A percentile compares a stretch with the other conserved stretches of the same genome.
These are phyloP conservation scores for Tylopilus cervinicoccineus DNA, from an alignment of 768 basidiomycete species.

Conservation along the genomic window DNA sequence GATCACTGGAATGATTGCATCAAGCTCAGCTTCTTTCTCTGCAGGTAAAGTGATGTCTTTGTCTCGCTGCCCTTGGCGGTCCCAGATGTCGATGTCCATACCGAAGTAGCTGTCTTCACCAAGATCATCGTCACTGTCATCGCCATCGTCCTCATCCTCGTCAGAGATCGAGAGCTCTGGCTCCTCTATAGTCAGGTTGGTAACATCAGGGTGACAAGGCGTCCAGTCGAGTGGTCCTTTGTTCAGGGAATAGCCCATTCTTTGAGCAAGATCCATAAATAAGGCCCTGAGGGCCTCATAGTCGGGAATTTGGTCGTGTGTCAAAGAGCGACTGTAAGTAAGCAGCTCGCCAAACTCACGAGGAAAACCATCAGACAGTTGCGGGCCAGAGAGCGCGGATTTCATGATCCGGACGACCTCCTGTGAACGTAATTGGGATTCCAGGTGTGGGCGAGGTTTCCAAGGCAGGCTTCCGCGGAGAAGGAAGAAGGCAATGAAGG, in stretches of 20 bases:
- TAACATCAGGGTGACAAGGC: neutral
- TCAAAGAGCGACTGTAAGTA: conserved; percentile 1
- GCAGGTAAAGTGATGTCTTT: neutral
- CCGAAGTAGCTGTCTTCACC: conserved; percentile 1
- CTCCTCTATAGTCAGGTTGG: neutral
- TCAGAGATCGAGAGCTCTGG: neutral
- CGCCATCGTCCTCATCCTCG: neutral
- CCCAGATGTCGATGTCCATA: conserved; percentile 1
- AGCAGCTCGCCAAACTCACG: conserved; percentile 1
- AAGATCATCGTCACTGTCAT: neutral
- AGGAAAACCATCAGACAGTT: neutral
- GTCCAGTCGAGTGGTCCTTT: conserved; percentile 5
- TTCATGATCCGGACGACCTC: conserved; percentile 1
- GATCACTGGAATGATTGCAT: neutral
- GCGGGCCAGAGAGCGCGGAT: neutral
- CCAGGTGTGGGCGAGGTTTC: neutral
- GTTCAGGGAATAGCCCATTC: neutral
- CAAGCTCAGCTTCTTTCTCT: neutral
- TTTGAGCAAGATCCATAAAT: neutral
- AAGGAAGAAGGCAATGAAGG: neutral
- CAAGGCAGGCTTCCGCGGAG: conserved; percentile 2
- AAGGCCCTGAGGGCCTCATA: neutral
- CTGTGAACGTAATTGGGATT: neutral
- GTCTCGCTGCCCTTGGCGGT: conserved; percentile 1
- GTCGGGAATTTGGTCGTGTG: conserved; percentile 1